Conservation (phyloP, 805 yeast genomes). For the Cyberlindnera amylophila region DNA sequence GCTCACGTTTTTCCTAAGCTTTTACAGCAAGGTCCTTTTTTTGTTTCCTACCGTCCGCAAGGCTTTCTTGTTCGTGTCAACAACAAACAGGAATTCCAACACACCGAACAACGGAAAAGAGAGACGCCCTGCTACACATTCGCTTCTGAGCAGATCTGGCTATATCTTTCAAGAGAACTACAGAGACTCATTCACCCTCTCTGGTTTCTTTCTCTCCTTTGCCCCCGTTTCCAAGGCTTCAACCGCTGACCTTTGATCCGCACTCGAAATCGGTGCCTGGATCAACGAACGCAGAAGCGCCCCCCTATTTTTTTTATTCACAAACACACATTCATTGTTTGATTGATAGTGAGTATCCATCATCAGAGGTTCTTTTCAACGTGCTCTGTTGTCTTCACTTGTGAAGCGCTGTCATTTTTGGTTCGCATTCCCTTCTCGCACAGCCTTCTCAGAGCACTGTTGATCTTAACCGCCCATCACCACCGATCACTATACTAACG, state of each 20-base stretch:
- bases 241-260: background rate
- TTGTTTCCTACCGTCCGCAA: background rate
- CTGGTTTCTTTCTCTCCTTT: background rate
- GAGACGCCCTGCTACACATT: background rate
- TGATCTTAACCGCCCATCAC: background rate
- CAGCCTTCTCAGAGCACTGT: no score
- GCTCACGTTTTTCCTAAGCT: background rate
- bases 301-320: background rate
- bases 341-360: background rate
- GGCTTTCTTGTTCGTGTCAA: background rate
- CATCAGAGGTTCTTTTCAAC: no score
- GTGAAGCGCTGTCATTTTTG: no score
- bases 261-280: background rate
- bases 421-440: no score
- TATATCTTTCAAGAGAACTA: background rate
- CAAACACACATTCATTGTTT: background rate
- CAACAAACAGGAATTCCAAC: background rate
- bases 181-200: background rate
- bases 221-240: background rate
- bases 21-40: background rate
- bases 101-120: background rate
- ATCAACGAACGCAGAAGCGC: background rate
- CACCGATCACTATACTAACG: constrained; percentile 1
- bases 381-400: background rate
- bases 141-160: background rate